Base-by-base conservation (phyloP, 768 basidiomycete species). In the Lyophyllum decastes region DNA sequence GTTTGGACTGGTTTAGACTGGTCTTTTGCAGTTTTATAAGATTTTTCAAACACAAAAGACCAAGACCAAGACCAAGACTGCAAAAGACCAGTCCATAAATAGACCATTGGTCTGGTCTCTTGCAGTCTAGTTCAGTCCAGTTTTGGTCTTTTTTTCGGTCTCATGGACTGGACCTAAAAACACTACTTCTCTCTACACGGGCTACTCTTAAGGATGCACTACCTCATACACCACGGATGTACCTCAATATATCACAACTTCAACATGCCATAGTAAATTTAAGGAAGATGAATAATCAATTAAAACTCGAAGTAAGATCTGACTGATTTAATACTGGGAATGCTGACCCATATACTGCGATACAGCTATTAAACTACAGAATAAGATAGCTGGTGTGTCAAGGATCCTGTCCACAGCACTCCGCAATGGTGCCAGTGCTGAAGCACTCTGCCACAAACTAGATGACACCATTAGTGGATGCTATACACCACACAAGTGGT, bases 401-500 rank as follows among this genome's bases (percentile, higher is more conserved):
- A 22, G 14, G 6, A 51, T 62, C 35, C 33, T 62, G 5, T 22
- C 57, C 16, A 49, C 48, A 4, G 58, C 49, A 19, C 52, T 62
- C 25, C 54, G 30, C 2, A 46, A 56, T 51, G 54, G 61, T 7
- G 58, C 19, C 22, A 24, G 24, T 16, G 2, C 49, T 30, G 26
- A 46, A 2, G 21, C 6, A 4, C n/a, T 43, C 21, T 11, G 21
- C 14, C 6, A 43, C 5, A 43, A 43, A 22, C 11, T 43, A 11
- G 41, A 19, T 2, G 2, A 22, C 3, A 19, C 41, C 2, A 21
- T 43, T 19, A 3, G 16, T 34, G 59, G 64, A 1, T 11, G 58
- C 14, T 63, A 63, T 55, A 41, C 50, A 2, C 59, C 66, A 17
- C 30, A 50, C 9, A 55, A 53, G 0, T 68, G 61, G 56, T 61